Evolutionary conservation across 2,329 filamentous ascomycete genomes (phyloP).

Genomic region (Cladosporium halotolerans): DNA sequence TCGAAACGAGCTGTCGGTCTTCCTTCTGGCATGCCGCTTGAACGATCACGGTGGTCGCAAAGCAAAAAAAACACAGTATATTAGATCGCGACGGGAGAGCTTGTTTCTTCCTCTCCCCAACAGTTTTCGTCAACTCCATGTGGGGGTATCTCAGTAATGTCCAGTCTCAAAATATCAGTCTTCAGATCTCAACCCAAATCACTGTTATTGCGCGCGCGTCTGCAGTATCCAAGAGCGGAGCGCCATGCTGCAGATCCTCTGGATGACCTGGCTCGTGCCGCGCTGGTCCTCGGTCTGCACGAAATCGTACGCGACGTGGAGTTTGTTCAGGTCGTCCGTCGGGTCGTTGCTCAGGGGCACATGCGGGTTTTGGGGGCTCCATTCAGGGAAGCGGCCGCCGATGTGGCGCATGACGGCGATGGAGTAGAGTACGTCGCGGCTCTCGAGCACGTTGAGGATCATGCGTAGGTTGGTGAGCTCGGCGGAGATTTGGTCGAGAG

Average conservation of each 20-base stretch:
- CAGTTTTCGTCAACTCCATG: too few relatives aligned
- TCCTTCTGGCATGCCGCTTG: too few relatives aligned
- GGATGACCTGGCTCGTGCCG: slow-evolving; percentile 43
- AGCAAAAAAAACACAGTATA: too few relatives aligned
- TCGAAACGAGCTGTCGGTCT: too few relatives aligned
- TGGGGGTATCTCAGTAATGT: too few relatives aligned
- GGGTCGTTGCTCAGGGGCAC: slow-evolving; percentile 27
- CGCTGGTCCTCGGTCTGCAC: slow-evolving; percentile 41
- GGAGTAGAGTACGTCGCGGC: slow-evolving; percentile 84
- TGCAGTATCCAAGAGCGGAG: slow-evolving; percentile 36
- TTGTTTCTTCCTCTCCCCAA: too few relatives aligned
- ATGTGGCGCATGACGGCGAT: slow-evolving; percentile 74
- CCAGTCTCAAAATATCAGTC: too few relatives aligned
- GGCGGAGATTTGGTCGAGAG: slow-evolving; percentile 47
- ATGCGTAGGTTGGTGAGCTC: slow-evolving; percentile 57
- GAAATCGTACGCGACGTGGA: slow-evolving; percentile 44
- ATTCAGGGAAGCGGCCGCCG: slow-evolving; percentile 51
- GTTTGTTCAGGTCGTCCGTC: slow-evolving; percentile 38
- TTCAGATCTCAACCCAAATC: too few relatives aligned
- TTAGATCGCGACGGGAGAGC: too few relatives aligned
- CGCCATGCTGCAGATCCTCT: slow-evolving; percentile 45
- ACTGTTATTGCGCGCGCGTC: background rate
- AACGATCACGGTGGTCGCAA: too few relatives aligned
- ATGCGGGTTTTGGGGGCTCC: slow-evolving; percentile 25
- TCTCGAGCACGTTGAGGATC: slow-evolving; percentile 73